Base-by-base conservation (phyloP, 208 protist species). In the Leishmania gerbilli region DNA sequence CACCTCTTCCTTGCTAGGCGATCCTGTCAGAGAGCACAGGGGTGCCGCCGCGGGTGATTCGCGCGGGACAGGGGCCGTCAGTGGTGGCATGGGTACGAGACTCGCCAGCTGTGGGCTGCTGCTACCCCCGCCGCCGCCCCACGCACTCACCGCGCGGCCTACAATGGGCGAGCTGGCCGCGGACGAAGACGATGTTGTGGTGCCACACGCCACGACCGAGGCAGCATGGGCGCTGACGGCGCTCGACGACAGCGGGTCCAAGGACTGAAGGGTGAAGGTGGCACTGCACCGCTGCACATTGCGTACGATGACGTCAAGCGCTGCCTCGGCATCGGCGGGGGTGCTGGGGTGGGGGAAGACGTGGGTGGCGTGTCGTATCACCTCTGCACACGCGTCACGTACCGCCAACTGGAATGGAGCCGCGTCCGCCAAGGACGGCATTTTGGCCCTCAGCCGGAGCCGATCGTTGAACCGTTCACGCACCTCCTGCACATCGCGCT, bases 281-380 rank as follows among this genome's bases (percentile, higher is more conserved):
- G 82, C 21, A 69, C 77, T 81, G 42, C 74, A 85, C 58, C 79
- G 51, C 77, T 58, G 75, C 47, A 77, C 85, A 71, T 69, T 90
- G 74, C 62, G 74, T 55, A 88, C 87, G 45, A 96, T 83, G 7
- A 69, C 65, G 53, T 90, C 88, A 40, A 96, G 86, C 2, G 88
- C 81, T 53, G 72, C 82, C 62, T 84, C 71, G 27, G 93, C 77
- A 37, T 81, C 67, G 0, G 79, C 80, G 2, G 84, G 68, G 2
- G 85, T 77, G n/a, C 84, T 71, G 13, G 84, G 65, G 19, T 82
- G 69, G 3, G 93, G 90, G 51, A 96, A 89, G 53, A 58, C 72
- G 3, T 77, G 74, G 27, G 79, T 45, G 19, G 83, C 89, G 40
- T 86, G 89, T 6, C 87, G 85, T 71, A 91, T 85, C 53, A 86